Base-by-base conservation (phyloP, 2,329 filamentous ascomycete species). In the Trichoderma guizhouense region DNA sequence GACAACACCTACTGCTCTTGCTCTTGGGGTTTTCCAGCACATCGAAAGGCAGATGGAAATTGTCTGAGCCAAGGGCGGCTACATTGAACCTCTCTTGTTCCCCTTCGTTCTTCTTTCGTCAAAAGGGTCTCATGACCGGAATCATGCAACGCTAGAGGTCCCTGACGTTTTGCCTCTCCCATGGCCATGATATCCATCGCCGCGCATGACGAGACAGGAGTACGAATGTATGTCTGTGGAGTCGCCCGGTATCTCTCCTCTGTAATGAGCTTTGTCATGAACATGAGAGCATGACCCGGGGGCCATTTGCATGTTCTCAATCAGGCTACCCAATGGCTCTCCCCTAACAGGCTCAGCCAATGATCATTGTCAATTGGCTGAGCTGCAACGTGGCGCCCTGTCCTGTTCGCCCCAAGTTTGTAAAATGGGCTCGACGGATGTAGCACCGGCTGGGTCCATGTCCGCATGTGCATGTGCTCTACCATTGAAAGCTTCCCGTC, bases 81-180 rank as follows among this genome's bases (percentile, higher is more conserved):
- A 21, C n/a, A n/a, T 66, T n/a, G n/a, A 15, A 12, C 28, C 34
- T 43, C 15, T 68, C 28, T 30, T 32, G 7, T 61, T 61, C 32
- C n/a, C 28, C 15, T 69, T 18, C 34, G 4, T 69, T 69, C 55
- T 58, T 69, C 28, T 24, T 69, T 47, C 34, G 43, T 47, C 58
- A 58, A 43, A 63, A 73, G 77, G 77, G 77, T 79, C 78, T 75
- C 78, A 79, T 79, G 78, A 79, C 77, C 78, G 72, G 72, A 21
- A 73, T 71, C 72, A 76, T 76, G 74, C 75, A 74, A 77, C 77
- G 78, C 77, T 77, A 79, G 47, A 77, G 69, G 72, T 36, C 61
- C 70, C 71, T 72, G 61, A 74, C 47, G 71, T 68, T 74, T 74
- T 72, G 32, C 61, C 55, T 73, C 68, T 65, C 72, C 53, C 69